phyloP scores from a whole-genome alignment of 345 rosid genomes.

The Brassica nigra region DNA sequence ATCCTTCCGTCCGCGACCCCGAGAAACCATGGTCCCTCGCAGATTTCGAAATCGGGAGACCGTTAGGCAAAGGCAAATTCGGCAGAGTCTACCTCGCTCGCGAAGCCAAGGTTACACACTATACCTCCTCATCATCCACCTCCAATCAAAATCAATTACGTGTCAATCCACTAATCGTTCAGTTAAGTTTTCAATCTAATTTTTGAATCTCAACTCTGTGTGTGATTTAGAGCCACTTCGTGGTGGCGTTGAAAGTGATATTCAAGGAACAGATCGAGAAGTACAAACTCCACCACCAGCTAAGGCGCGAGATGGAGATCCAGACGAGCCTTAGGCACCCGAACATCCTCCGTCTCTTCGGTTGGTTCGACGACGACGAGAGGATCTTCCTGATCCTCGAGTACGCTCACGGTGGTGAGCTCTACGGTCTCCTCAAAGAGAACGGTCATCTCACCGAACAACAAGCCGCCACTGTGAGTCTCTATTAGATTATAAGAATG shows the following conservation, averaged over 20 bases:
- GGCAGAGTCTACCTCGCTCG: conserved; percentile 92
- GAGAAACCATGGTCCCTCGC: conserved; percentile 60
- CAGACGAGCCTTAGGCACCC: conserved; percentile 75
- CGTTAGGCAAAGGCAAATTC: conserved; percentile 87
- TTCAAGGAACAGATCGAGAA: conserved; percentile 92
- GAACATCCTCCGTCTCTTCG: conserved; percentile 71
- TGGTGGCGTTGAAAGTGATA: conserved; percentile 84
- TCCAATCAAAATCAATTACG: background rate
- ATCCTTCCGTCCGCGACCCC: background rate
- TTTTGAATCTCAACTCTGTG: background rate
- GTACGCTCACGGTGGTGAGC: conserved; percentile 91
- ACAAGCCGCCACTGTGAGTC: conserved; percentile 79
- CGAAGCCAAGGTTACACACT: conserved; percentile 61
- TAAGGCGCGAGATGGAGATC: conserved; percentile 91
- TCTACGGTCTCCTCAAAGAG: conserved; percentile 64
- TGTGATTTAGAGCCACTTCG: conserved; percentile 22
- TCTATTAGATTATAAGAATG: background rate
- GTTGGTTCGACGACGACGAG: conserved; percentile 86
- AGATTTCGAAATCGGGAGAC: conserved; percentile 90
- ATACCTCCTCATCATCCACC: background rate
- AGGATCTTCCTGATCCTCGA: conserved; percentile 89
- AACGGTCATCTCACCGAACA: conserved; percentile 61
- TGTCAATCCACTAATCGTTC: background rate
- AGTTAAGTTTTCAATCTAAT: too few species aligned
- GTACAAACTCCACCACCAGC: conserved; percentile 75